These are phyloP conservation scores for Cyberlindnera maritima DNA, from an alignment of 805 yeast genomes.

Conservation along the genomic window DNA sequence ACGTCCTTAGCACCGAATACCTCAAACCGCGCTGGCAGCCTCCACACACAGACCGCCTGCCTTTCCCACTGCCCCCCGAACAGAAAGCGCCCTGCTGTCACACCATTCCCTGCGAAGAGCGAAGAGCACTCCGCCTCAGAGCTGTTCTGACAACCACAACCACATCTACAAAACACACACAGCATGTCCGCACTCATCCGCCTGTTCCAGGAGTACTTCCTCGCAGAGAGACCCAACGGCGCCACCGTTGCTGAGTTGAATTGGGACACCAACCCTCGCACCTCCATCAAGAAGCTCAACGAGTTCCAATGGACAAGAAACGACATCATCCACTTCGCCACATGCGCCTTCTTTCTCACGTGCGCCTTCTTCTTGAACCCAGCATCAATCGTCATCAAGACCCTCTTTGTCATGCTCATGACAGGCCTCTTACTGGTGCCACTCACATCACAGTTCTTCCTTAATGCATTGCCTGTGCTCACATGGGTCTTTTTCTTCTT, in stretches of 20 bases:
- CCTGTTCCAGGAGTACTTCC: slow-evolving; percentile 48
- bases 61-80: too few relatives aligned
- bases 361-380: slow-evolving; percentile 61
- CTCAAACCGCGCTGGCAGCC: too few relatives aligned
- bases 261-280: slow-evolving; percentile 44
- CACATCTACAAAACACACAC: too few relatives aligned
- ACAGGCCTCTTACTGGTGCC: slow-evolving; percentile 60
- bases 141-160: too few relatives aligned
- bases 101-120: too few relatives aligned
- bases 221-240: slow-evolving; percentile 50
- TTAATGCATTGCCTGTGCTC: slow-evolving; percentile 77
- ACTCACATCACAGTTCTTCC: slow-evolving; percentile 76
- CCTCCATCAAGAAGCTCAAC: slow-evolving; percentile 40
- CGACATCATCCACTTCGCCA: slow-evolving; percentile 53
- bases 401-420: slow-evolving; percentile 35
- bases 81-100: too few relatives aligned
- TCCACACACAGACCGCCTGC: too few relatives aligned
- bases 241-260: slow-evolving; percentile 49
- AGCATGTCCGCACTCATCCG: slow-evolving; percentile 25
- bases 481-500: slow-evolving; percentile 86
- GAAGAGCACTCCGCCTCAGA: too few relatives aligned
- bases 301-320: slow-evolving; percentile 39
- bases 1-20: too few relatives aligned
- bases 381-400: slow-evolving; percentile 41
- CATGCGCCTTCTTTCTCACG: slow-evolving; percentile 48